These are phyloP conservation scores for Acrocalymma vagum DNA, from an alignment of 2,329 filamentous ascomycete species.

Conservation along the genomic window DNA sequence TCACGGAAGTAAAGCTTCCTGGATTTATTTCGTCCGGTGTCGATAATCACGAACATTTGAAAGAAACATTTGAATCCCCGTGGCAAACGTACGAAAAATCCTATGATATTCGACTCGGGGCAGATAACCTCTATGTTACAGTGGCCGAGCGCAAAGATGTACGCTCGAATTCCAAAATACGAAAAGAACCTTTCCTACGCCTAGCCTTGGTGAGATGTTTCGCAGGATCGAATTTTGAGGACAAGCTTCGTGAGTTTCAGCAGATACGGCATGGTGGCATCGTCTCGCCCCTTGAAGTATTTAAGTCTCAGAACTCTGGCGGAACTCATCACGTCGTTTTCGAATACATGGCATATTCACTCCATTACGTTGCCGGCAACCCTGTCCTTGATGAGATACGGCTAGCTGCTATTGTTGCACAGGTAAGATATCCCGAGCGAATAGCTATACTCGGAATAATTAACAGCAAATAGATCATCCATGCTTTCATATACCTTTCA, in stretches of 20 bases:
- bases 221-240: constrained; percentile 2
- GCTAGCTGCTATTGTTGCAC: constrained; percentile 12
- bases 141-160: constrained; percentile 9
- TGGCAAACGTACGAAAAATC: constrained; percentile 12
- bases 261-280: constrained; percentile 7
- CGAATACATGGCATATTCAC: constrained; percentile 15
- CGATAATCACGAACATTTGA: constrained; percentile 13
- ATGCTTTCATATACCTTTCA: too few relatives aligned
- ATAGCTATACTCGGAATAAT: neutral
- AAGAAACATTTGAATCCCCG: constrained; percentile 8
- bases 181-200: constrained; percentile 6
- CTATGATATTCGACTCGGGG: constrained; percentile 10
- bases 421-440: too few relatives aligned
- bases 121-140: constrained; percentile 12
- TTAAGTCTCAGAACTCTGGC: constrained; percentile 5
- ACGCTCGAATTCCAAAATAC: constrained; percentile 8
- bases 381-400: constrained; percentile 10
- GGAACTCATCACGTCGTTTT: constrained; percentile 11
- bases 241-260: constrained; percentile 5
- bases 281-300: constrained; percentile 9
- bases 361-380: constrained; percentile 14
- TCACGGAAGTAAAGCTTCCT: constrained; percentile 5
- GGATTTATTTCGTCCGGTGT: constrained; percentile 1
- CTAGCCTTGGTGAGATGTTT: constrained; percentile 8
- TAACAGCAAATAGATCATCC: constrained; percentile 21